These are phyloP conservation scores for Penicillium nucicola DNA, from an alignment of 495 filamentous ascomycete genomes.

Conservation along the genomic window DNA sequence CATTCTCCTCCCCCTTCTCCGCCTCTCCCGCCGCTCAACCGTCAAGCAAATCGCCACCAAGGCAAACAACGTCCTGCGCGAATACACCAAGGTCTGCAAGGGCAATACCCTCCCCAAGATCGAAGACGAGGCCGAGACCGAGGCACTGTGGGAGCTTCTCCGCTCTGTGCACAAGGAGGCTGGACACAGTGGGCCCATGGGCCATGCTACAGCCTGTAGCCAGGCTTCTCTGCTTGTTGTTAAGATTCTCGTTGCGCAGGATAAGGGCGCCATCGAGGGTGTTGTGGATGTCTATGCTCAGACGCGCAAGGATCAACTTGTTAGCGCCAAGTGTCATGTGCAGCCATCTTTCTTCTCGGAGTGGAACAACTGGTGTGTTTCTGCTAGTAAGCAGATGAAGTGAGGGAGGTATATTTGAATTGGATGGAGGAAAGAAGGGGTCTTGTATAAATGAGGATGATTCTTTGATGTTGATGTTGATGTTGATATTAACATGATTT, in stretches of 20 bases:
- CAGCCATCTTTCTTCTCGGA: slow-evolving; percentile 64
- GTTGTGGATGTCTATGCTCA: slow-evolving; percentile 57
- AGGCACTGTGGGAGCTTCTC: slow-evolving; percentile 57
- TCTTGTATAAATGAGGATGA: not conserved
- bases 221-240: slow-evolving; percentile 60
- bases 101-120: slow-evolving; percentile 44
- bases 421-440: too few relatives aligned
- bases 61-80: slow-evolving; percentile 62
- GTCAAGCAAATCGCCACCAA: slow-evolving; percentile 72
- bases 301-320: slow-evolving; percentile 52
- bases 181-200: slow-evolving; percentile 54
- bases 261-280: slow-evolving; percentile 43
- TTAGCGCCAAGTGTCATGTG: slow-evolving; percentile 53
- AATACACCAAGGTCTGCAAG: slow-evolving; percentile 69
- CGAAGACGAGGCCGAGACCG: slow-evolving; percentile 28
- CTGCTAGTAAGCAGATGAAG: slow-evolving; percentile 46
- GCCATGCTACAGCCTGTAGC: slow-evolving; percentile 56
- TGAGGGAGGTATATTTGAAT: not conserved
- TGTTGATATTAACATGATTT: not conserved
- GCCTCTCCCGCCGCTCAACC: slow-evolving; percentile 56
- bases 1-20: slow-evolving; percentile 64
- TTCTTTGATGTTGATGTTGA: not conserved
- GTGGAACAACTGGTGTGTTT: slow-evolving; percentile 64
- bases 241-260: slow-evolving; percentile 54
- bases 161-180: slow-evolving; percentile 70